Conservation (phyloP, 768 basidiomycete species). For the Leccinum subgranulosum region DNA sequence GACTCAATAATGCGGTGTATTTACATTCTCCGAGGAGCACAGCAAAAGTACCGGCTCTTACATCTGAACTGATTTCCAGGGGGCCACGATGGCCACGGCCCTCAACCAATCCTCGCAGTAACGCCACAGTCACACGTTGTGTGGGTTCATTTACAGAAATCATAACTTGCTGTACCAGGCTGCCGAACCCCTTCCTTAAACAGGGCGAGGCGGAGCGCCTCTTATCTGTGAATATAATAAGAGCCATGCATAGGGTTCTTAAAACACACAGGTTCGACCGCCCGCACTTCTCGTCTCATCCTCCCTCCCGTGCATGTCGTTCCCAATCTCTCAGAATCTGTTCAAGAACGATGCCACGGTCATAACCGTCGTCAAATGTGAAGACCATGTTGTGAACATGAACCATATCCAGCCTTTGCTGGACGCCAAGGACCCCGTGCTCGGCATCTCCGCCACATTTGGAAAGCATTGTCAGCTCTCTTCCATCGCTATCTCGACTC, state of each 20-base stretch:
- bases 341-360: slow-evolving; percentile 8
- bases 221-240: not conserved
- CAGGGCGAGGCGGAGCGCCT: not conserved
- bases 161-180: not conserved
- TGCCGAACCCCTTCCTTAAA: not conserved
- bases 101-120: slow-evolving; percentile 49
- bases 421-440: slow-evolving; percentile 15
- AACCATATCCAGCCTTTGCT: slow-evolving; percentile 30
- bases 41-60: slow-evolving; percentile 51
- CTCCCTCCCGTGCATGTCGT: slow-evolving; percentile 8
- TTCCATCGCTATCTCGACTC: slow-evolving; percentile 40
- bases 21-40: slow-evolving; percentile 24
- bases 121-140: slow-evolving; percentile 47
- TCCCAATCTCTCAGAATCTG: not conserved
- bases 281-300: not conserved
- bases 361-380: slow-evolving; percentile 28
- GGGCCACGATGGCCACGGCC: too few species aligned
- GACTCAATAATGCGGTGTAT: not conserved
- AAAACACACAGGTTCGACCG: not conserved
- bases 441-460: slow-evolving; percentile 46
- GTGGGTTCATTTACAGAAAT: not conserved
- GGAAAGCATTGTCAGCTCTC: slow-evolving; percentile 33
- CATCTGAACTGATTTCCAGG: too few species aligned
- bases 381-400: slow-evolving; percentile 25
- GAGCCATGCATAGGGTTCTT: not conserved